These are phyloP conservation scores for Diospyros lotus DNA, from an alignment of 148 eudicot genomes.

Conservation along the genomic window DNA sequence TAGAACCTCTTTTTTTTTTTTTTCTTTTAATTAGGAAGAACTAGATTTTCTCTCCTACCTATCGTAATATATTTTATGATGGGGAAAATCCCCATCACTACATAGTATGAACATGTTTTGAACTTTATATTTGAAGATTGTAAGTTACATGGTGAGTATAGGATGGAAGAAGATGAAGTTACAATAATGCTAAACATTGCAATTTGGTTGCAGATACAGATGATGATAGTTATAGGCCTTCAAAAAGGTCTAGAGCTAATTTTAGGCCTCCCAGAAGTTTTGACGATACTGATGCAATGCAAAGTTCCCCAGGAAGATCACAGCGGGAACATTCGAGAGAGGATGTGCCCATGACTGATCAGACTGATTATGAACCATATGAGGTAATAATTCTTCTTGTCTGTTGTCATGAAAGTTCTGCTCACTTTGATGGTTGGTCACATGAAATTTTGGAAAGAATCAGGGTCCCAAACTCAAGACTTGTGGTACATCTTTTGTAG, in stretches of 20 bases:
- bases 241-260: slow-evolving; percentile 68
- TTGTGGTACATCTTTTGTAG: slow-evolving; percentile 25
- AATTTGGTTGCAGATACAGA: slow-evolving; percentile 60
- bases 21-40: too few relatives aligned
- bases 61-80: too few relatives aligned
- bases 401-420: neutral
- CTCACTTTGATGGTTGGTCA: neutral
- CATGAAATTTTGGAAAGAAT: slow-evolving; percentile 1
- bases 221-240: slow-evolving; percentile 77
- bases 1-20: too few relatives aligned
- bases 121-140: too few relatives aligned
- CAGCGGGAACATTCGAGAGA: slow-evolving; percentile 61
- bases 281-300: slow-evolving; percentile 79
- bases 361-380: slow-evolving; percentile 68
- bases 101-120: too few relatives aligned
- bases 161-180: neutral
- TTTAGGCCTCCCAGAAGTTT: slow-evolving; percentile 48
- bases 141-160: too few relatives aligned
- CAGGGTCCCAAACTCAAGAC: neutral
- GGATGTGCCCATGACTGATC: slow-evolving; percentile 82
- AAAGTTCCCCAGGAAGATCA: slow-evolving; percentile 86
- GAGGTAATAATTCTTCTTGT: slow-evolving; percentile 40
- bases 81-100: too few relatives aligned
- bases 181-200: neutral
- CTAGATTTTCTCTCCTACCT: too few relatives aligned